Conservation (phyloP, 2,329 filamentous ascomycete species). For the Aspergillus carbonarius region DNA sequence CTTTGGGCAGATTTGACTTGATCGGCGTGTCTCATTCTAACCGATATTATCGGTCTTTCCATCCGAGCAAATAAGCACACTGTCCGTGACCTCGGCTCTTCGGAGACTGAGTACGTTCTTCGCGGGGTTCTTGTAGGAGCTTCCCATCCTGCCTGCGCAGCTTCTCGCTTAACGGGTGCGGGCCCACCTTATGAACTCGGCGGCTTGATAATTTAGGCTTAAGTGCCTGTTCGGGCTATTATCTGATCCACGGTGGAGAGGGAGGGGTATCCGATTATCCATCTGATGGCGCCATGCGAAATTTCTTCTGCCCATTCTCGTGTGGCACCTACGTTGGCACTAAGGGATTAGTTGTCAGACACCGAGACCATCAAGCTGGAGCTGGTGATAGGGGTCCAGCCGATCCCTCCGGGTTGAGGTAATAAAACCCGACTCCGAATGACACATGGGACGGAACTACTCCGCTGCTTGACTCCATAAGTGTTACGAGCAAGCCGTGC, state of each 20-base stretch:
- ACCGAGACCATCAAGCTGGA: not conserved
- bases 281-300: not conserved
- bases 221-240: not conserved
- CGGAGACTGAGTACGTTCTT: not conserved
- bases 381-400: not conserved
- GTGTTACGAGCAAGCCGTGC: not conserved
- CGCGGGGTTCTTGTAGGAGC: not conserved
- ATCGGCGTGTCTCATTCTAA: not conserved
- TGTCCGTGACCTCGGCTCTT: not conserved
- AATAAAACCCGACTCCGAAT: not conserved
- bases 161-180: not conserved
- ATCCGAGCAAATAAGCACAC: not conserved
- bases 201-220: not conserved
- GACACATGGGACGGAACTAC: not conserved
- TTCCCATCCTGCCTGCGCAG: not conserved
- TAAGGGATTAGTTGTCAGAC: not conserved
- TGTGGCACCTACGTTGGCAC: not conserved
- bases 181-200: not conserved
- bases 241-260: not conserved
- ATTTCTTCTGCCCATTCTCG: not conserved
- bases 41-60: not conserved
- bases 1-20: not conserved
- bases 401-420: not conserved
- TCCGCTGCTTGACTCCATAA: not conserved
- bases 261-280: not conserved